Percentiles rank a stretch among this genome's conserved stretches.
Conservation (phyloP, 73 alveolate species). For the Symbiodinium pilosum region DNA sequence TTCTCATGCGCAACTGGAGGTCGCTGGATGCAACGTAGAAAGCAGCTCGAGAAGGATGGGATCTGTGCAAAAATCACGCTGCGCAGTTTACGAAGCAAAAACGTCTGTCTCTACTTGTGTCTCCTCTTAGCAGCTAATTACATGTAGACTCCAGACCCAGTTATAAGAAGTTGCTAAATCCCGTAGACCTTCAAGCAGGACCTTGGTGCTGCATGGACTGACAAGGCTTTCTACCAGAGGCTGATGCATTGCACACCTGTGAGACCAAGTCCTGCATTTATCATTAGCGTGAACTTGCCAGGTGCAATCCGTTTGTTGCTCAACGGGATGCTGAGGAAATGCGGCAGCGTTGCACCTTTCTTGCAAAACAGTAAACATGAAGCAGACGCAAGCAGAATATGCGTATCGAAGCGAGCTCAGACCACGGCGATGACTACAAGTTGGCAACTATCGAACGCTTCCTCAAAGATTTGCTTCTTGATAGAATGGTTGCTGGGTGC, state of each 20-base stretch:
- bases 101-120: background rate
- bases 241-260: background rate
- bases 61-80: background rate
- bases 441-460: conserved; percentile 81
- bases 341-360: conserved; percentile 32
- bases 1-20: no score
- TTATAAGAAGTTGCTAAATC: background rate
- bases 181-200: conserved; percentile 18
- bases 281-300: background rate
- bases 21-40: conserved; percentile 58
- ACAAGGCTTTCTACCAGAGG: conserved; percentile 47
- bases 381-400: no score
- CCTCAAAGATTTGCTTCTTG: conserved; percentile 53
- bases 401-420: no score
- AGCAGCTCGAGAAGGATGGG: conserved; percentile 47
- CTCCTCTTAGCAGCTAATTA: no score
- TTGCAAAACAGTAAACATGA: background rate
- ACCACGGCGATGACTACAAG: conserved; percentile 69
- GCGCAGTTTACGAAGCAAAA: background rate
- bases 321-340: conserved; percentile 67
- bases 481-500: background rate
- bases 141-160: no score
- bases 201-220: conserved; percentile 65
- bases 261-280: no score
- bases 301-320: conserved; percentile 70